Conservation (phyloP, 495 filamentous ascomycete genomes). For the Penicillium verhagenii region DNA sequence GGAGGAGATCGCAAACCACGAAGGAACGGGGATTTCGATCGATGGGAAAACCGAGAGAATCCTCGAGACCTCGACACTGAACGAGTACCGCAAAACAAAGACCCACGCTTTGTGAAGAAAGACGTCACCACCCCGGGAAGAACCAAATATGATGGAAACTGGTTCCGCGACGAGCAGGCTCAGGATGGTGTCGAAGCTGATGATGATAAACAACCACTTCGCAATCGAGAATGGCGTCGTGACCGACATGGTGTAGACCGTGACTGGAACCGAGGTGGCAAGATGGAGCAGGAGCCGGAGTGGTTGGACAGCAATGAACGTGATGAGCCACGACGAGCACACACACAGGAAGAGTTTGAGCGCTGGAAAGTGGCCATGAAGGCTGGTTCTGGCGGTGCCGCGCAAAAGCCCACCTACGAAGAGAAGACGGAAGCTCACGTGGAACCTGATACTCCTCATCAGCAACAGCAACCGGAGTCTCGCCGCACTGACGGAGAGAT, state of each 20-base stretch:
- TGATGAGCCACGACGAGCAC: conserved; percentile 61
- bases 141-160: conserved; percentile 53
- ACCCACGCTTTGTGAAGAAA: conserved; percentile 50
- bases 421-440: conserved; percentile 46
- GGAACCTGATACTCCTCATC: conserved; percentile 24
- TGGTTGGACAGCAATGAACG: conserved; percentile 80
- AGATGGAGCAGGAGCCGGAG: conserved; percentile 76
- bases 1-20: conserved; percentile 51
- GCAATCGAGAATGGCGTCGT: conserved; percentile 66
- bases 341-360: conserved; percentile 90
- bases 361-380: conserved; percentile 95
- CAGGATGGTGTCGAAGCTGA: conserved; percentile 59
- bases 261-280: conserved; percentile 54
- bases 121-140: conserved; percentile 45
- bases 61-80: conserved; percentile 50
- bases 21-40: conserved; percentile 67
- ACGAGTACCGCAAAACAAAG: conserved; percentile 41
- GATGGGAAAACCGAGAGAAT: conserved; percentile 42
- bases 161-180: conserved; percentile 52
- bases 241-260: conserved; percentile 60
- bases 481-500: conserved; percentile 39
- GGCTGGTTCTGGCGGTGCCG: conserved; percentile 44
- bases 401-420: conserved; percentile 30
- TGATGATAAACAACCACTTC: conserved; percentile 48
- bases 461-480: conserved; percentile 36